Evolutionary conservation across 2,329 filamentous ascomycete genomes (phyloP).

Genomic region (Microascus cirrosus): DNA sequence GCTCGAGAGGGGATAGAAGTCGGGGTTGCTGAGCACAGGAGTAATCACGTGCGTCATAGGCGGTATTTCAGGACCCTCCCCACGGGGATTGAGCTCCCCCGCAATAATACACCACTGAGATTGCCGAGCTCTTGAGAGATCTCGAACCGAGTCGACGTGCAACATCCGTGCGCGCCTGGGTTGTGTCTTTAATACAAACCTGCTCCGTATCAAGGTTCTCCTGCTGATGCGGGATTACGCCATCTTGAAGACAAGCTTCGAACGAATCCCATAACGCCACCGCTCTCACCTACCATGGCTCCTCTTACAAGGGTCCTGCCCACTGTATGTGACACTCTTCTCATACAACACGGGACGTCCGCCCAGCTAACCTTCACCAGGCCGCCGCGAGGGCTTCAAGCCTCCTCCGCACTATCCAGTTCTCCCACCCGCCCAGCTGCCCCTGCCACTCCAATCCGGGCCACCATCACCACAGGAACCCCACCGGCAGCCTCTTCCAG

Average conservation of each 20-base stretch:
- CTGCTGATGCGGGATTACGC: background rate
- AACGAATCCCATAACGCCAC: background rate
- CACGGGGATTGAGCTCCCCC: no score
- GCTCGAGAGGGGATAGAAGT: no score
- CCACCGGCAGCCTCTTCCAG: conserved; percentile 42
- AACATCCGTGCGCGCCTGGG: no score
- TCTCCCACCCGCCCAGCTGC: conserved; percentile 74
- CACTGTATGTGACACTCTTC: background rate
- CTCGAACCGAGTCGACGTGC: no score
- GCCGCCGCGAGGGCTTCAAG: conserved; percentile 54
- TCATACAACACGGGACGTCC: background rate
- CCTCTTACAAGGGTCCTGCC: conserved; percentile 1
- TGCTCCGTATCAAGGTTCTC: background rate
- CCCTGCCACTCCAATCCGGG: conserved; percentile 87
- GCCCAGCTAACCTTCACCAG: conserved; percentile 21
- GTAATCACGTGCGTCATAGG: no score
- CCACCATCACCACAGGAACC: conserved; percentile 47
- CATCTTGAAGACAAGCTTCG: background rate
- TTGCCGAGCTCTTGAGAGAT: no score
- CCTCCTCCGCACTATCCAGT: conserved; percentile 82
- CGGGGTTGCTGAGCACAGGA: no score
- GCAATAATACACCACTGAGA: no score
- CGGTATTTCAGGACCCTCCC: no score
- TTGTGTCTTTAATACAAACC: no score
- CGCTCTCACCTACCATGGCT: background rate